phyloP scores from a whole-genome alignment of 495 filamentous ascomycete genomes.

The Rusavskia elegans region DNA sequence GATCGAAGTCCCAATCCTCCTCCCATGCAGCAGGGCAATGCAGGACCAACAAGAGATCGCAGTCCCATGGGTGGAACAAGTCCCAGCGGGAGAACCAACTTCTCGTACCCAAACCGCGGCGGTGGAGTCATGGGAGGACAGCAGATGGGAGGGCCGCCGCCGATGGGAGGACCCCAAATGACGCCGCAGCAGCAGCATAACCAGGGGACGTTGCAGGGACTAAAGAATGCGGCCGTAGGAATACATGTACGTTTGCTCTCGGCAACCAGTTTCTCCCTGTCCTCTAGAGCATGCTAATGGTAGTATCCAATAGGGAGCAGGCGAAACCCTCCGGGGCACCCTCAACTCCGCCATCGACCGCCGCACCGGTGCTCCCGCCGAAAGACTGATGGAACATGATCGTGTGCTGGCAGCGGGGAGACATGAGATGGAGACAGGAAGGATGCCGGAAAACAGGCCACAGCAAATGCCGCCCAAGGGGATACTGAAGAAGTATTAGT shows the following conservation, averaged over 20 bases:
- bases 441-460: conserved; percentile 2
- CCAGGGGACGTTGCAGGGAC: conserved; percentile 9
- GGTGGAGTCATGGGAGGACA: too few species aligned
- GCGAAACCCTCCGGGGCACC: conserved; percentile 14
- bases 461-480: conserved; percentile 6
- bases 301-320: conserved; percentile 5
- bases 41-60: not conserved
- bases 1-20: conserved; percentile 9
- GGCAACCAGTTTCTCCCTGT: too few species aligned
- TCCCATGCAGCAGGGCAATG: not conserved
- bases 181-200: not conserved
- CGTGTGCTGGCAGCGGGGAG: conserved; percentile 3
- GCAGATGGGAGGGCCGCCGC: not conserved
- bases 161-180: not conserved
- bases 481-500: conserved; percentile 7
- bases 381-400: conserved; percentile 4
- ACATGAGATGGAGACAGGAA: conserved; percentile 12
- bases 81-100: conserved; percentile 9
- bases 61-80: not conserved
- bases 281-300: not conserved
- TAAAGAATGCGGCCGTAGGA: conserved; percentile 12
- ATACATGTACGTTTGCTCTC: conserved; percentile 10
- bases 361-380: conserved; percentile 4
- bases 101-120: conserved; percentile 11
- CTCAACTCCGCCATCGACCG: conserved; percentile 11